Evolutionary conservation across 148 eudicot genomes (phyloP).

Genomic region (Hydrangea macrophylla): DNA sequence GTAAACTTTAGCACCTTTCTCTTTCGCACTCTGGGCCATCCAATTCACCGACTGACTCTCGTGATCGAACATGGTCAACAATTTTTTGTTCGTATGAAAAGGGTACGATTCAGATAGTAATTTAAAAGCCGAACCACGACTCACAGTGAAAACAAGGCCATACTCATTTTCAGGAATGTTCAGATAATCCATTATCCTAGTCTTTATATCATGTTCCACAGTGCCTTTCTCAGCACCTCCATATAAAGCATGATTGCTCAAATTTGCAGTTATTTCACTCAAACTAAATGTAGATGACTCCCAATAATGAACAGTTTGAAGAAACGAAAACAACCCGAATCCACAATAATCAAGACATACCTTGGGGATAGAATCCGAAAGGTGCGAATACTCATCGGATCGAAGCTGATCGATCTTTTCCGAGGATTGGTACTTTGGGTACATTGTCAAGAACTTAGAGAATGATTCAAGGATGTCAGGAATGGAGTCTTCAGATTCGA

Average conservation of each 20-base stretch:
- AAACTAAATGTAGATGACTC: constrained; percentile 80
- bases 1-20: constrained; percentile 81
- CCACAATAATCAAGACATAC: constrained; percentile 97
- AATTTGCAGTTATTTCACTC: constrained; percentile 88
- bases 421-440: constrained; percentile 71
- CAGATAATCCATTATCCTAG: constrained; percentile 81
- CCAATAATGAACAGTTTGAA: constrained; percentile 77
- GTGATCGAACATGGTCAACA: constrained; percentile 96
- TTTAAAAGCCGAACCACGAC: constrained; percentile 93
- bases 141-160: constrained; percentile 89
- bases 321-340: constrained; percentile 88
- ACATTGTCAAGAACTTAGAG: constrained; percentile 77
- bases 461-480: constrained; percentile 68
- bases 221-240: constrained; percentile 89
- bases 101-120: constrained; percentile 91
- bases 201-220: constrained; percentile 84
- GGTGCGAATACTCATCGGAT: constrained; percentile 70
- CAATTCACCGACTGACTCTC: constrained; percentile 94
- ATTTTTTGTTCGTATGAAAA: constrained; percentile 78
- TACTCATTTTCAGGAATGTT: constrained; percentile 96
- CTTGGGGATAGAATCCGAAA: constrained; percentile 56
- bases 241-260: constrained; percentile 88
- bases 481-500: constrained; percentile 56
- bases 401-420: constrained; percentile 87
- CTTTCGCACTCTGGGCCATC: constrained; percentile 88